These are phyloP conservation scores for Arthroderma sp. DNA, from an alignment of 2,329 filamentous ascomycete species.

Conservation along the genomic window DNA sequence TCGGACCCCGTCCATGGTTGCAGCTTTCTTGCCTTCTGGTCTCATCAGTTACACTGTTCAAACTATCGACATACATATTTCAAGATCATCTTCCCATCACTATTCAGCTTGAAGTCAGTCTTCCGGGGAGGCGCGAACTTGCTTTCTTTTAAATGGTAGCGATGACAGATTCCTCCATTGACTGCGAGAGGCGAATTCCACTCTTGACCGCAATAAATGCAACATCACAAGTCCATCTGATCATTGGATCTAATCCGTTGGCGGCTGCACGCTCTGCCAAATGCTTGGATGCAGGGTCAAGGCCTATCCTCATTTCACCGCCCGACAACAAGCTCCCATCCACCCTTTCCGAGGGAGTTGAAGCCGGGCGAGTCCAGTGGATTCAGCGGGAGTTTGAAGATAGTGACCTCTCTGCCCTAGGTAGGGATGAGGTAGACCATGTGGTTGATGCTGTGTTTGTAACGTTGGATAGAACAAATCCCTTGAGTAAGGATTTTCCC, in stretches of 20 bases:
- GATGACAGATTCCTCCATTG: conserved; percentile 5
- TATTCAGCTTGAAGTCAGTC: background rate
- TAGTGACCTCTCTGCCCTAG: conserved; percentile 59
- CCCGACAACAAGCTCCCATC: conserved; percentile 49
- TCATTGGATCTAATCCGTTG: conserved; percentile 75
- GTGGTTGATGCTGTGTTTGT: conserved; percentile 92
- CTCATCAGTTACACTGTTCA: background rate
- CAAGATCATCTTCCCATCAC: background rate
- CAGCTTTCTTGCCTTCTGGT: background rate
- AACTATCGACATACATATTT: background rate
- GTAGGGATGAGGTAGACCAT: conserved; percentile 62
- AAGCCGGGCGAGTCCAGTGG: conserved; percentile 33
- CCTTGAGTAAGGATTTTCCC: conserved; percentile 33
- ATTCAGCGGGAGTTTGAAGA: conserved; percentile 50
- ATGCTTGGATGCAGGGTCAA: conserved; percentile 70
- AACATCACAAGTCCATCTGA: conserved; percentile 53
- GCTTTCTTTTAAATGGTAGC: background rate
- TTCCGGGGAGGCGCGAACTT: background rate
- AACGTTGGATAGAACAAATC: conserved; percentile 46
- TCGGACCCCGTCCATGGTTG: background rate
- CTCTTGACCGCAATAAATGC: conserved; percentile 33
- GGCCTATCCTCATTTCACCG: conserved; percentile 65
- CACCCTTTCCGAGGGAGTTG: conserved; percentile 33
- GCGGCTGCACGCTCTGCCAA: conserved; percentile 73
- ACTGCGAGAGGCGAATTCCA: background rate